Conservation (phyloP, 306 rosid species). For the Sicyos edulis region DNA sequence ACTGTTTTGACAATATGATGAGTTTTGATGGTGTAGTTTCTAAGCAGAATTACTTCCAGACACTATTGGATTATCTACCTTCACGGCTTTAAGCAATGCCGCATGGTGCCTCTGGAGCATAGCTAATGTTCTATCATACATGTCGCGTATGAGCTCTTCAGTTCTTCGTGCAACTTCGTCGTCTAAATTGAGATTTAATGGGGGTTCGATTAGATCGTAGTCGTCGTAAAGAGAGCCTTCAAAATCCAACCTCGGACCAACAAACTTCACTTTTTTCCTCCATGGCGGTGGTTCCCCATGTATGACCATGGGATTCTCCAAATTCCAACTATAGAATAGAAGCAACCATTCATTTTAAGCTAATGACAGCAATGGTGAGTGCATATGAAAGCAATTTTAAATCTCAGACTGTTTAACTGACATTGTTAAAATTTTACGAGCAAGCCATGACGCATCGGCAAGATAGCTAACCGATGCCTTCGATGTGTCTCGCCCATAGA, state of each 20-base stretch:
- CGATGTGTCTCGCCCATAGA: slow-evolving; percentile 90
- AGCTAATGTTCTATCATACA: slow-evolving; percentile 58
- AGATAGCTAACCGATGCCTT: slow-evolving; percentile 82
- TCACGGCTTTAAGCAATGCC: slow-evolving; percentile 71
- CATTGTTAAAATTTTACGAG: slow-evolving; percentile 96
- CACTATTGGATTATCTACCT: slow-evolving; percentile 40
- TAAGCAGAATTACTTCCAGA: background rate
- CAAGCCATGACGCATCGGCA: slow-evolving; percentile 97
- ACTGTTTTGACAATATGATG: background rate
- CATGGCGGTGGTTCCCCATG: slow-evolving; percentile 97
- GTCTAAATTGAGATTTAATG: slow-evolving; percentile 78
- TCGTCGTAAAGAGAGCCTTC: slow-evolving; percentile 90
- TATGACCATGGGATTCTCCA: slow-evolving; percentile 87
- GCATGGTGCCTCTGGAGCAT: slow-evolving; percentile 76
- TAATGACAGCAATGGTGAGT: slow-evolving; percentile 18
- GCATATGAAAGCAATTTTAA: slow-evolving; percentile 2
- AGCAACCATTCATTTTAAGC: background rate
- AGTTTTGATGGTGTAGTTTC: background rate
- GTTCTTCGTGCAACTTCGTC: slow-evolving; percentile 68
- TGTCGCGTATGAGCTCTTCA: slow-evolving; percentile 57
- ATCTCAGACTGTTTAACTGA: slow-evolving; percentile 26
- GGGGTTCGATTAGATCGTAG: slow-evolving; percentile 60
- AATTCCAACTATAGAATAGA: slow-evolving; percentile 68
- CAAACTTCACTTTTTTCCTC: slow-evolving; percentile 62
- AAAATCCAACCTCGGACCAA: slow-evolving; percentile 90